phyloP scores from a whole-genome alignment of 2,329 filamentous ascomycete species.

The Nannizziopsis barbatae region DNA sequence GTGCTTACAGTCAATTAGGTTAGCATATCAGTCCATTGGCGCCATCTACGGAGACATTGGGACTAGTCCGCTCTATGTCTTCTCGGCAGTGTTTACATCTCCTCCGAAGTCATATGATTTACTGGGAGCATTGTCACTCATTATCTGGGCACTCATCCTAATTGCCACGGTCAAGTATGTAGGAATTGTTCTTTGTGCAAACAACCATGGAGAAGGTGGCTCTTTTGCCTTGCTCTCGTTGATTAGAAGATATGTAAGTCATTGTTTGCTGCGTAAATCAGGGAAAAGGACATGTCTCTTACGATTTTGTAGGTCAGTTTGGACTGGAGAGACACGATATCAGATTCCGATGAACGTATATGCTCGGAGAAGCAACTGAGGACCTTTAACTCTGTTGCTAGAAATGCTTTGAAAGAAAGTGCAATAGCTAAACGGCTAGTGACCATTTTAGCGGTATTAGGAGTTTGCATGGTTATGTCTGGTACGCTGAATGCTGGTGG shows the following conservation, averaged over 20 bases:
- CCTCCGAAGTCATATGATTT: conserved; percentile 38
- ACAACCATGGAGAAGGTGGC: conserved; percentile 49
- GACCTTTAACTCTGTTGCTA: conserved; percentile 33
- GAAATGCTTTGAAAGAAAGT: conserved; percentile 40
- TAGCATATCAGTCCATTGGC: conserved; percentile 46
- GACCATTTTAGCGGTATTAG: conserved; percentile 35
- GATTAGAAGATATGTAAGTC: conserved; percentile 40
- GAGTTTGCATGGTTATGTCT: conserved; percentile 45
- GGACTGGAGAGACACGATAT: conserved; percentile 40
- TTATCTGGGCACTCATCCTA: conserved; percentile 45
- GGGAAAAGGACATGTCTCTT: background rate
- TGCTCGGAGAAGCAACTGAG: conserved; percentile 35
- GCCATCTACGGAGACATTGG: conserved; percentile 52
- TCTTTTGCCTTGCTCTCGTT: conserved; percentile 46
- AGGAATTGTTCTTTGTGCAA: conserved; percentile 42
- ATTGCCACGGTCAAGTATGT: conserved; percentile 50
- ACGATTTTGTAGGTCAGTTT: conserved; percentile 38
- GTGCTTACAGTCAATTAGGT: conserved; percentile 19
- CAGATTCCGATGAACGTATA: conserved; percentile 39
- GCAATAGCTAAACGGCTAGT: conserved; percentile 36
- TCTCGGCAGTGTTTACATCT: conserved; percentile 42
- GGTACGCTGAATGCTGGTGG: conserved; percentile 14
- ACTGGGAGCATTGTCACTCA: conserved; percentile 44
- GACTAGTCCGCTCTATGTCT: conserved; percentile 48
- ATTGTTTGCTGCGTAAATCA: background rate